These are phyloP conservation scores for Aureobasidium melanogenum DNA, from an alignment of 2,329 filamentous ascomycete species.

Conservation along the genomic window DNA sequence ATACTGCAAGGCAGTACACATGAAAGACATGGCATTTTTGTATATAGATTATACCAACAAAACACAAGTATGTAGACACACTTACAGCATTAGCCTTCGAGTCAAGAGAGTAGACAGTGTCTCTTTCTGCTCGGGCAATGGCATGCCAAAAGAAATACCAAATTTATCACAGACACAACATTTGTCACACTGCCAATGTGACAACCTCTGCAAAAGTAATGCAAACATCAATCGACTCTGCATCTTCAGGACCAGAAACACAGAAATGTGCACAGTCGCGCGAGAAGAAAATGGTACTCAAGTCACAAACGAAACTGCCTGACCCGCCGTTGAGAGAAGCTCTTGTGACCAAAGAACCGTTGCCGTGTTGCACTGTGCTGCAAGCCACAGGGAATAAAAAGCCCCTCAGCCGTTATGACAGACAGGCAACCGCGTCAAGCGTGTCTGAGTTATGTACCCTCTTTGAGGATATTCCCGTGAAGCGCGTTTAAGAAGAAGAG, in stretches of 20 bases:
- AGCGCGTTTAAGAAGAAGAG: neutral
- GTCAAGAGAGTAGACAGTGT: neutral
- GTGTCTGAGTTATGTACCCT: neutral
- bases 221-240: no score
- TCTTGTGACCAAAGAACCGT: neutral
- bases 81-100: neutral
- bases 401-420: neutral
- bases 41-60: constrained; percentile 8
- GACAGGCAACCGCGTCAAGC: neutral
- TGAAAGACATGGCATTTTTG: neutral
- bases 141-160: neutral
- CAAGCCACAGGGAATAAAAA: neutral
- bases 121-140: neutral
- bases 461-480: neutral
- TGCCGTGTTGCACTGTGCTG: constrained; percentile 3
- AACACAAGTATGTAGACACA: neutral
- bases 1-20: neutral
- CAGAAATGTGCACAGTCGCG: no score
- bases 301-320: no score
- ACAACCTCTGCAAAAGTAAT: no score
- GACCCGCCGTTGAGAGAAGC: neutral
- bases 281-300: no score
- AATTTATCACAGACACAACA: neutral
- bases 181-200: no score
- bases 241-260: no score